Conservation (phyloP, 2,329 filamentous ascomycete species). For the Fusarium vanettenii region DNA sequence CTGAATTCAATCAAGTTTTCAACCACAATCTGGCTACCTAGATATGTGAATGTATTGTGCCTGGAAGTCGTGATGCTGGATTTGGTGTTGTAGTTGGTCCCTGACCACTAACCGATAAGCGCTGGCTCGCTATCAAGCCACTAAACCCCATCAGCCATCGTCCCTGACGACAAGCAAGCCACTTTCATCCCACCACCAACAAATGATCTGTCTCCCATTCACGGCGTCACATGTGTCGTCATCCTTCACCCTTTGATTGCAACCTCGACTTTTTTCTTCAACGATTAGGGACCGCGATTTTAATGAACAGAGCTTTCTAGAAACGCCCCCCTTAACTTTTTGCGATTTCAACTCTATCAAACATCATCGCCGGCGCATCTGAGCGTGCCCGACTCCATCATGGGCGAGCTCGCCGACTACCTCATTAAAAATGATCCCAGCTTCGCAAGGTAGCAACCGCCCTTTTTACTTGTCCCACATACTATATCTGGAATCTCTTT, state of each 20-base stretch:
- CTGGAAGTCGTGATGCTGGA: neutral
- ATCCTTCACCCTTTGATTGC: slow-evolving; percentile 10
- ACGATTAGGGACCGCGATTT: neutral
- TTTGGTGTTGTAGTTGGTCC: neutral
- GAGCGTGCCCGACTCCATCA: slow-evolving; percentile 48
- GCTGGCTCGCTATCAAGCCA: slow-evolving; percentile 1
- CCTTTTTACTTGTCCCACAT: neutral
- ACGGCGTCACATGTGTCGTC: slow-evolving; percentile 32
- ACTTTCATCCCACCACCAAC: slow-evolving; percentile 10
- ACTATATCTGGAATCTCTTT: neutral
- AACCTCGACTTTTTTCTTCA: neutral
- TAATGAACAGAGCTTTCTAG: neutral
- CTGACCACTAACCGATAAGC: neutral
- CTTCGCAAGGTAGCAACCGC: slow-evolving; percentile 64
- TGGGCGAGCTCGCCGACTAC: slow-evolving; percentile 77
- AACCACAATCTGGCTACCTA: neutral
- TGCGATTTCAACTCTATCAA: neutral
- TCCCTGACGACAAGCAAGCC: slow-evolving; percentile 10
- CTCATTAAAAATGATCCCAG: slow-evolving; percentile 70
- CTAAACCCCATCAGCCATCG: slow-evolving; percentile 6
- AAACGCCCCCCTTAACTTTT: neutral
- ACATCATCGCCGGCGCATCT: neutral
- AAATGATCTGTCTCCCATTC: slow-evolving; percentile 4
- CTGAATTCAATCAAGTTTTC: neutral
- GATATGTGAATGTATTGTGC: neutral